phyloP scores from a whole-genome alignment of 768 basidiomycete genomes.

The Russula virescens region DNA sequence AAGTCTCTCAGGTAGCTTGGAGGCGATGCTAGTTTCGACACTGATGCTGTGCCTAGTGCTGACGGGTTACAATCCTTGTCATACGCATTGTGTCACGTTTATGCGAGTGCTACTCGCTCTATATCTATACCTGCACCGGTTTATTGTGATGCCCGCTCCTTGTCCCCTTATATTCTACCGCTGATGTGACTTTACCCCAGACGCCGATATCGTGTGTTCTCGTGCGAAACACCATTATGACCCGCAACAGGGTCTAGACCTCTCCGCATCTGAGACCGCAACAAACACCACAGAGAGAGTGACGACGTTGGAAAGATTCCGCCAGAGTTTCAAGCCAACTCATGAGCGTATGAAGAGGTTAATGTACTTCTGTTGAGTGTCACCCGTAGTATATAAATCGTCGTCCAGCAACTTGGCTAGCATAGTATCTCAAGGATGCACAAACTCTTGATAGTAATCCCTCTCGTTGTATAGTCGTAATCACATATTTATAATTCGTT shows the following conservation, averaged over 20 bases:
- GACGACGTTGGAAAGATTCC: conserved; percentile 39
- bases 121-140: conserved; percentile 82
- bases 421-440: background rate
- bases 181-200: conserved; percentile 32
- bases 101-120: conserved; percentile 72
- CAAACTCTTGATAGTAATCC: background rate
- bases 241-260: conserved; percentile 50
- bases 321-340: conserved; percentile 49
- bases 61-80: conserved; percentile 66
- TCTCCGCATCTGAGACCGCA: conserved; percentile 55
- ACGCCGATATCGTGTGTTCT: conserved; percentile 72
- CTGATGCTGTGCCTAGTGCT: conserved; percentile 36
- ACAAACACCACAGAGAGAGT: conserved; percentile 33
- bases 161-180: background rate
- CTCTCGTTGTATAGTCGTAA: background rate
- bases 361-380: conserved; percentile 35
- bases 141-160: conserved; percentile 51
- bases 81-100: conserved; percentile 75
- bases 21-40: background rate
- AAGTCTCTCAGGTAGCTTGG: conserved; percentile 22
- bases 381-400: background rate
- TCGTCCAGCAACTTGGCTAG: background rate
- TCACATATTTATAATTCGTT: background rate
- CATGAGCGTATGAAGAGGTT: conserved; percentile 41
- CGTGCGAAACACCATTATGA: conserved; percentile 79